Base-by-base conservation (phyloP, 768 basidiomycete genomes). In the Mycena crocata region DNA sequence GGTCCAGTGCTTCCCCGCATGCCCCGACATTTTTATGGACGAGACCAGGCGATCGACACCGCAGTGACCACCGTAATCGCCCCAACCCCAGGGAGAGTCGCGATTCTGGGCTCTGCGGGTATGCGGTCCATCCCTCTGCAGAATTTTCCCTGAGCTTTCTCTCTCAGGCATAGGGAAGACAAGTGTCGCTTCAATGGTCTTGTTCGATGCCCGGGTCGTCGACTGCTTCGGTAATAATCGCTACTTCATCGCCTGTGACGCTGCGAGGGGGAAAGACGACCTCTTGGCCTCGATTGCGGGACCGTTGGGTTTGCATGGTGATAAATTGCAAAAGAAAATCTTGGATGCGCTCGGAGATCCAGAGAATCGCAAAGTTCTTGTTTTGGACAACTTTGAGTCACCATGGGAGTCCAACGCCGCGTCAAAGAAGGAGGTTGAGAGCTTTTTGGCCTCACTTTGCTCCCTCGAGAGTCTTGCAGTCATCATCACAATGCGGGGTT, bases 331-430 rank as follows among this genome's bases (percentile, higher is more conserved):
- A 31, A 70, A 72, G 54, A 66, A 67, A 37, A 60, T 72, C 31
- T 34, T 72, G 23, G 65, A 69, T 13, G 62, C 52, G 2, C 60
- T 72, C 4, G 62, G 63, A 14, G 31, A 64, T 19, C 30, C 57
- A 0, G 54, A 67, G 32, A 37, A 70, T 30, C 65, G 62, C 21
- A 49, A 51, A 13, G 23, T 70, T 34, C 44, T 74, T 24, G 67
- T 72, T 6, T 28, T 74, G 21, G 73, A 74, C 54, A 74, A 74
- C 48, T 72, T 74, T 26, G 73, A 74, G 48, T 64, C 67, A 5
- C 63, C 73, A 3, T 74, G 73, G 73, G 73, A 74, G 62, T 39
- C 62, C 14, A 44, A 15, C 26, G 51, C 40, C 19, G 23, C 55
- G 26, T 58, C 66, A 17, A 67, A 61, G 62, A 57, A 63, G 55